These are phyloP conservation scores for Odontarrhena argentea DNA, from an alignment of 345 rosid genomes.

Conservation along the genomic window DNA sequence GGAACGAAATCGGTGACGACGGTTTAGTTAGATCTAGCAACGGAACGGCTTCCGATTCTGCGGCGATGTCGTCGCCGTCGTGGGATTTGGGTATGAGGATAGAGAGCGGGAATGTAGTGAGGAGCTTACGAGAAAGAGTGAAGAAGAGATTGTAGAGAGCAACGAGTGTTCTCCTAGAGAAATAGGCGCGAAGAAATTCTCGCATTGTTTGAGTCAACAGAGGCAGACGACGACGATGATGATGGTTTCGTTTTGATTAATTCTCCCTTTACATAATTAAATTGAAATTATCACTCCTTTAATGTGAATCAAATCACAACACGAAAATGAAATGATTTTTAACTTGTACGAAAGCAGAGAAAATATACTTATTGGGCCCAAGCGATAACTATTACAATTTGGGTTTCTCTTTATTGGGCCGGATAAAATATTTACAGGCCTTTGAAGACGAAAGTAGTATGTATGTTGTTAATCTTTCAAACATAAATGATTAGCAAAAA, in stretches of 20 bases:
- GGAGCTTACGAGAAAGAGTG: slow-evolving; percentile 20
- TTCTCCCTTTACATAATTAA: slow-evolving; percentile 8
- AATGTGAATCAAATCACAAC: slow-evolving; percentile 1
- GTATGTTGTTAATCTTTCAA: background rate
- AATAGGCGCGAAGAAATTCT: slow-evolving; percentile 36
- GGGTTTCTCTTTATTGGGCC: background rate
- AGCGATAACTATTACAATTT: background rate
- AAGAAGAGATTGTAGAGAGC: slow-evolving; percentile 41
- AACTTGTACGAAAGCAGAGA: slow-evolving; percentile 30
- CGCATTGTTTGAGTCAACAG: slow-evolving; percentile 32
- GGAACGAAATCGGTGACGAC: slow-evolving; percentile 69
- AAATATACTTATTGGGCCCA: slow-evolving; percentile 23
- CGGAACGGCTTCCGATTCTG: slow-evolving; percentile 36
- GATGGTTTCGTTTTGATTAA: background rate
- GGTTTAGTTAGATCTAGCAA: slow-evolving; percentile 56
- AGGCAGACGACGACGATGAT: slow-evolving; percentile 28
- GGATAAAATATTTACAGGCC: background rate
- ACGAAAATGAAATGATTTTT: slow-evolving; percentile 12
- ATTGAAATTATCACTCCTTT: slow-evolving; percentile 8
- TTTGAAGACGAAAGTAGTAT: background rate
- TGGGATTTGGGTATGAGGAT: slow-evolving; percentile 40
- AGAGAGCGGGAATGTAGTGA: slow-evolving; percentile 31
- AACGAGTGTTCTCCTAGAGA: slow-evolving; percentile 41
- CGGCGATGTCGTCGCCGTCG: slow-evolving; percentile 27
- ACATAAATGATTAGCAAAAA: background rate